A percentile compares a stretch with the other conserved stretches of the same genome.
phyloP scores from a whole-genome alignment of 2,329 filamentous ascomycete species.

The Endothia cerciana region DNA sequence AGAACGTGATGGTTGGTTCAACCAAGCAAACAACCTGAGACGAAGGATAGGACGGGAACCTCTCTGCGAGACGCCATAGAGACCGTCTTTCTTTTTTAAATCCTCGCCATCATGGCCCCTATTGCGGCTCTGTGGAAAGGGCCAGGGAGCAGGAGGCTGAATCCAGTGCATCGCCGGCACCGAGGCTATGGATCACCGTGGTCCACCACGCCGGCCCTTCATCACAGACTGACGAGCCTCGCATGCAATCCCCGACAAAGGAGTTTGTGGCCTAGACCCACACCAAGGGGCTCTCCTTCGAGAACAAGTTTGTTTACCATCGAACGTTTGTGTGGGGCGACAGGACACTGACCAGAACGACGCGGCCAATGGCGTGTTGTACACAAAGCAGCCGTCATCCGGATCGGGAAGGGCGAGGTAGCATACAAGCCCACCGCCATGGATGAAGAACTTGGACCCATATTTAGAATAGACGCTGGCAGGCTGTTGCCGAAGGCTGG shows the following conservation, averaged over 20 bases:
- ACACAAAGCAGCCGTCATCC: not conserved
- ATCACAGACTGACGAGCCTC: slow-evolving; percentile 22
- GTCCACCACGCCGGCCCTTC: slow-evolving; percentile 26
- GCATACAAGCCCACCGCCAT: not conserved
- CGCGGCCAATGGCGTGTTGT: slow-evolving; percentile 28
- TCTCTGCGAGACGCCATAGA: not conserved
- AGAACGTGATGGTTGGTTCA: slow-evolving; percentile 27
- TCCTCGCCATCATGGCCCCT: not conserved
- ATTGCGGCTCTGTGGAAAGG: slow-evolving; percentile 7
- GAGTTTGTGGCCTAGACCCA: slow-evolving; percentile 8
- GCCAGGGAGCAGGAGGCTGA: slow-evolving; percentile 9
- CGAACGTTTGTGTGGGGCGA: not conserved
- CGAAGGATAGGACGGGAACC: slow-evolving; percentile 9
- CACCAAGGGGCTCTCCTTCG: slow-evolving; percentile 11
- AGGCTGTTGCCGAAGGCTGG: slow-evolving; percentile 4
- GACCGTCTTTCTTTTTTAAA: slow-evolving; percentile 13
- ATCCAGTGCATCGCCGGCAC: slow-evolving; percentile 3
- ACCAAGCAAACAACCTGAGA: slow-evolving; percentile 28
- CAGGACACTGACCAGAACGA: not conserved
- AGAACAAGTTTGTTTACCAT: not conserved
- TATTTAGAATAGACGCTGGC: slow-evolving; percentile 5
- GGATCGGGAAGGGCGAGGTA: slow-evolving; percentile 17
- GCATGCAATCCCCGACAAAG: slow-evolving; percentile 21
- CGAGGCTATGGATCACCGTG: slow-evolving; percentile 12
- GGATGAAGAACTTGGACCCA: slow-evolving; percentile 10